Base-by-base conservation (phyloP, 306 rosid species). In the Sicyos edulis region DNA sequence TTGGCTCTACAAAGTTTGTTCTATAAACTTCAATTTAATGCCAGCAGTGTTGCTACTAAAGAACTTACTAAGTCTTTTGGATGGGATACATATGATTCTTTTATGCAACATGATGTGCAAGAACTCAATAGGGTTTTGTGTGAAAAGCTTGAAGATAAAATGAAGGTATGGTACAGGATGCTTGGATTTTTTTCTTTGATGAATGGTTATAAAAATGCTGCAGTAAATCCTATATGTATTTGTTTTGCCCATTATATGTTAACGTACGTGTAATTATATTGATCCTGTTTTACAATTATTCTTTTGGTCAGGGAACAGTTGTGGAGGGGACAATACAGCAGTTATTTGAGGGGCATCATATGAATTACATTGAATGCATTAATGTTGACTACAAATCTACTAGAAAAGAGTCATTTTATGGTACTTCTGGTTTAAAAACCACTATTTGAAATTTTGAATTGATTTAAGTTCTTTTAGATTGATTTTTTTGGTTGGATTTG, bases 91-190 rank as follows among this genome's bases (percentile, higher is more conserved):
- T 87, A 88, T 76, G 98, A 92, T 82, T 90, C 98, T 52, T 90
- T 90, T 74, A 85, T 87, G 98, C 98, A 92, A 82, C 98, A 92
- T 78, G 98, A 92, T 80, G 98, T 90, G 77, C 98, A 92, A 86
- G 98, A 90, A 73, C 92, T 92, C 70, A 92, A 92, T 65, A 86
- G 98, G 78, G 98, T 92, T 81, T 87, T 92, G 58, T 85, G 91
- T 83, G 98, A 92, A 85, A 92, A 88, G 83, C 90, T 92, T 57
- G 98, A 92, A 86, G 96, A 90, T 77, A 90, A 90, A 79, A 92
- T 92, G 96, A 92, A 90, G 98, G 98, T 92, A 84, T 8, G 26
- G 96, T 88, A 82, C 14, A 32, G n/a, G 61, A 22, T 56, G 72
- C 70, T 79, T 71, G 54, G 61, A 62, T 59, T 60, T 69, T 20